Evolutionary conservation across 345 rosid species (phyloP).

Genomic region (Punica granatum): DNA sequence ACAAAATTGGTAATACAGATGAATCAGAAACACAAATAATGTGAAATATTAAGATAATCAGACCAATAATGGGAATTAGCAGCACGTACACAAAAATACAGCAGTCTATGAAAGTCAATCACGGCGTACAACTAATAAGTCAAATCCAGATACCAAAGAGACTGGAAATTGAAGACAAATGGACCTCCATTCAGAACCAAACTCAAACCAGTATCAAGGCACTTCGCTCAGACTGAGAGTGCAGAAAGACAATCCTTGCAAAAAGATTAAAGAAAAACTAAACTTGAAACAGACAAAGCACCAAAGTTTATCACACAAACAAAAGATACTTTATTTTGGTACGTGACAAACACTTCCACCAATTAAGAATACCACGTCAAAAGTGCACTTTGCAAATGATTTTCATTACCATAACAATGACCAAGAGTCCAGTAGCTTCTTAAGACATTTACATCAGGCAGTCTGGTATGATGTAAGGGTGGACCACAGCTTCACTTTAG

Average conservation of each 20-base stretch:
- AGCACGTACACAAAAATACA: neutral
- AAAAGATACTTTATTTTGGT: too few relatives aligned
- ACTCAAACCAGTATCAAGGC: neutral
- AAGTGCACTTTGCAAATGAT: too few relatives aligned
- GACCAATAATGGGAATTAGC: neutral
- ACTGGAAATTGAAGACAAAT: neutral
- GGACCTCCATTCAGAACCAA: neutral
- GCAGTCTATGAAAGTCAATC: neutral
- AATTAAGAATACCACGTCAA: neutral
- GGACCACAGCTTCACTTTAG: too few relatives aligned
- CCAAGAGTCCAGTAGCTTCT: too few relatives aligned
- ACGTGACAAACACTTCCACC: neutral
- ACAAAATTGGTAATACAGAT: neutral
- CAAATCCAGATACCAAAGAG: neutral
- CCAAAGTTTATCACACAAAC: neutral
- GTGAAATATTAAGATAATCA: neutral
- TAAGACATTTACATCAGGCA: too few relatives aligned
- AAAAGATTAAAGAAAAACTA: neutral
- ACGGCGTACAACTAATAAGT: neutral
- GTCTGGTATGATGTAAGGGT: too few relatives aligned
- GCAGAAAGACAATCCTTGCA: neutral
- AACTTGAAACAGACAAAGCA: neutral
- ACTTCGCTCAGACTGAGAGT: neutral
- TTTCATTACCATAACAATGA: neutral
- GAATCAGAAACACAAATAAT: neutral